Evolutionary conservation across 345 rosid genomes (phyloP), one percentile per base, ranked within the genome.

Genomic region (Acer campestre): DNA sequence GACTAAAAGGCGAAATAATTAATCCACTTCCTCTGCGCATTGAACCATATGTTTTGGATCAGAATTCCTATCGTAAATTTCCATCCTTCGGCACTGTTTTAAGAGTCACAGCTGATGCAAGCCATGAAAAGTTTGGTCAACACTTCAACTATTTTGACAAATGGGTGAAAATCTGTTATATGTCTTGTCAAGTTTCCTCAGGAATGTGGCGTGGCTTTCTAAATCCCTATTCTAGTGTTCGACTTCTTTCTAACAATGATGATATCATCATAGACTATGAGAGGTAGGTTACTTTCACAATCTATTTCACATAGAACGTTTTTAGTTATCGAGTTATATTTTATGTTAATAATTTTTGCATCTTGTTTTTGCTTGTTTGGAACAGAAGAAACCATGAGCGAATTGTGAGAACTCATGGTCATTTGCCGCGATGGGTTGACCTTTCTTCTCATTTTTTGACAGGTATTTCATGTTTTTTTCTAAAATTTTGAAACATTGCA

Each of bases 81-180:
- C 25, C 6, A 16, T 7, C 17, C 22, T 3, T 80, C 9, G 56
- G 79, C 16, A 75, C 80, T 14, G 55, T 76, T 44, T 46, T 80
- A 71, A 80, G 79, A 66, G 73, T 76, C 10, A 27, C 29, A 12
- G 68, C 67, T 6, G 62, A 77, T 64, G 12, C 3, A 44, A 22
- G 7, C 35, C 76, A 81, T 78, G 81, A 65, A 74, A 70, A 74
- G 10, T 22, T 77, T 46, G 78, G 62, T 22, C 11, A 7, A 9
- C 76, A 25, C 40, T 69, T 78, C 22, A 55, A 4, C 2, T 62
- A 61, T 25, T 25, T 44, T 62, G 78, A 51, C 61, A 75, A 58
- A 48, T 80, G 82, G 80, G 74, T 76, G 46, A 80, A 61, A 59
- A 56, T 80, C 22, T 56, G 70, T 55, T 49, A 73, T 58, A 72